A percentile compares a stretch with the other conserved stretches of the same genome.
phyloP scores from a whole-genome alignment of 306 rosid species.

The Purshia tridentata region DNA sequence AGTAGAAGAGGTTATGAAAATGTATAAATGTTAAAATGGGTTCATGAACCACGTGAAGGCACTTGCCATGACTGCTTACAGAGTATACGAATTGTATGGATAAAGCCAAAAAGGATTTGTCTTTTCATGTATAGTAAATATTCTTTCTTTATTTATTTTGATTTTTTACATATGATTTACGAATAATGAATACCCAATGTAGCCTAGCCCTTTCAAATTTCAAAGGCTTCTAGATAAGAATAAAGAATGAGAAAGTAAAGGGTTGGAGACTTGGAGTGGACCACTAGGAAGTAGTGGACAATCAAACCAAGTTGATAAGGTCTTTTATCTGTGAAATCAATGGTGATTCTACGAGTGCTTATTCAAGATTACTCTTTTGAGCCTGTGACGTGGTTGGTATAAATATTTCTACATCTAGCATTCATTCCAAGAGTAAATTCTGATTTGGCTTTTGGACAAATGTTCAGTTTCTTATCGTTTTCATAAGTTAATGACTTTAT shows the following conservation, averaged over 20 bases:
- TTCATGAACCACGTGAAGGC: slow-evolving; percentile 1
- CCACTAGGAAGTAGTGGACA: slow-evolving; percentile 1
- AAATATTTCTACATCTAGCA: too few species aligned
- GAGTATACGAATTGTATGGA: background rate
- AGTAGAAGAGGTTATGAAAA: background rate
- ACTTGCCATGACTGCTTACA: background rate
- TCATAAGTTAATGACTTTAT: background rate
- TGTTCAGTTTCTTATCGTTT: background rate
- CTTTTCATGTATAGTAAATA: background rate
- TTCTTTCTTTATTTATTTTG: background rate
- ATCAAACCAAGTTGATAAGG: background rate
- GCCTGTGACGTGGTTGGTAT: too few species aligned
- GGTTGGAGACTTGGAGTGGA: slow-evolving; percentile 9
- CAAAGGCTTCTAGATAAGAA: background rate
- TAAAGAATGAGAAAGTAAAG: background rate
- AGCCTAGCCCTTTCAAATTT: background rate
- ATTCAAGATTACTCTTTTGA: too few species aligned
- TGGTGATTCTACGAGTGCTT: too few species aligned
- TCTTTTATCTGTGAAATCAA: background rate
- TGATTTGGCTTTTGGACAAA: too few species aligned
- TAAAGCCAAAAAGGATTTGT: slow-evolving; percentile 10
- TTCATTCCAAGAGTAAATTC: too few species aligned
- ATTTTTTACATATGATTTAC: background rate
- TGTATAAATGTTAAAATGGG: background rate
- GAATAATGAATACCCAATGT: background rate